Evolutionary conservation across 305 asterid genomes (phyloP).

Genomic region (Salvia sclarea): DNA sequence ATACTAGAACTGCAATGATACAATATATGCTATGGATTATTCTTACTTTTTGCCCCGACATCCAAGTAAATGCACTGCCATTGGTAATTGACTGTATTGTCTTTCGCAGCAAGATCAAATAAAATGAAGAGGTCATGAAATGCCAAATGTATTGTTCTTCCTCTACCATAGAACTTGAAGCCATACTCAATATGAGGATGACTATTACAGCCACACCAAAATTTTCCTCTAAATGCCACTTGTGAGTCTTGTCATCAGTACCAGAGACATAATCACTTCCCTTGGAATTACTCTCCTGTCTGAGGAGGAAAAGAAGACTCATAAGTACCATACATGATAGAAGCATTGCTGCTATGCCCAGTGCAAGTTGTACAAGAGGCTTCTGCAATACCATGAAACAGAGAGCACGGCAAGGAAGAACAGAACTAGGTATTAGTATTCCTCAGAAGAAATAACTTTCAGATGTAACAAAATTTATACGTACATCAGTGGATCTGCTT

Average conservation of each 20-base stretch:
- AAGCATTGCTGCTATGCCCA: slow-evolving; percentile 67
- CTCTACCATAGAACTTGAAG: slow-evolving; percentile 92
- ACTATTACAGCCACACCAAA: slow-evolving; percentile 47
- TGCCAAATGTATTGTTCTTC: slow-evolving; percentile 95
- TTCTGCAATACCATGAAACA: slow-evolving; percentile 52
- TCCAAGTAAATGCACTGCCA: slow-evolving; percentile 28
- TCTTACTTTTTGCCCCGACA: slow-evolving; percentile 26
- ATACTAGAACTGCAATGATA: slow-evolving; percentile 48
- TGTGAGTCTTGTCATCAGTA: slow-evolving; percentile 27
- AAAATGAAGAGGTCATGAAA: slow-evolving; percentile 67
- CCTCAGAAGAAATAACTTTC: slow-evolving; percentile 19
- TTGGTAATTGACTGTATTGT: slow-evolving; percentile 44
- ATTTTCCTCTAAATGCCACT: slow-evolving; percentile 62
- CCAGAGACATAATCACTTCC: slow-evolving; percentile 30
- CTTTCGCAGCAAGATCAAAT: slow-evolving; percentile 66
- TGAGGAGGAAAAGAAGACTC: slow-evolving; percentile 48
- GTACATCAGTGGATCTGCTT: slow-evolving; percentile 84
- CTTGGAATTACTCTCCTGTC: slow-evolving; percentile 43
- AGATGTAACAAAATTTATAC: slow-evolving; percentile 31
- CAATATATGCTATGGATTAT: slow-evolving; percentile 34
- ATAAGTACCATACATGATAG: slow-evolving; percentile 60
- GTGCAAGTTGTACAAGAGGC: slow-evolving; percentile 60
- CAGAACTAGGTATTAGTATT: slow-evolving; percentile 12
- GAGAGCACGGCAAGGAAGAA: slow-evolving; percentile 9
- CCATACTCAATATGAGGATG: slow-evolving; percentile 68